Base-by-base conservation (phyloP, 768 basidiomycete genomes). In the Cyathus striatus region DNA sequence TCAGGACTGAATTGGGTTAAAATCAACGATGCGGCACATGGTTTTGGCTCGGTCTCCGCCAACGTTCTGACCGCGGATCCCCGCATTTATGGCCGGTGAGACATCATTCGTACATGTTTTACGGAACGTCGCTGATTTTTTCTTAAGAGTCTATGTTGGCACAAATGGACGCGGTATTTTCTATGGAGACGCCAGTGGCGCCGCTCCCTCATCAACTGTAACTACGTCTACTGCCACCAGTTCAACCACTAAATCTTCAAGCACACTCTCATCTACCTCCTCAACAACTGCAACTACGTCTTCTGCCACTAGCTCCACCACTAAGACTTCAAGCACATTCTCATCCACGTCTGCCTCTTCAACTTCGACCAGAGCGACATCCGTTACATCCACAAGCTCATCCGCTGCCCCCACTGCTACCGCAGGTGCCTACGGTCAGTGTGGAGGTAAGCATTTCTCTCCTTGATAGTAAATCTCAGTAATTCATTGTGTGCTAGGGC, bases 151-250 rank as follows among this genome's bases (percentile, higher is more conserved):
- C 0, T 81, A 81, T 48, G 69, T 80, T 27, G 78, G 78, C 4
- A 81, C 78, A 4, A 79, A 80, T 49, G 79, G 78, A 20, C 72
- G 79, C 23, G 78, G 78, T 13, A 73, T 71, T 34, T 79, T 77
- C 57, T 78, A 69, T 47, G 77, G 73, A 1, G 73, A 76, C 48
- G 48, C 56, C 9, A 55, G 52, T 44, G 66, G 63, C 23, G 23
- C 56, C 18, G 52, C 60, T 22, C 61, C 65, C 33, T 20, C 52
- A 9, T n/a, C n/a, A n/a, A n/a, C n/a, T n/a, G n/a, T n/a, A n/a
- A n/a, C n/a, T n/a, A n/a, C n/a, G n/a, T n/a, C n/a, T n/a, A 30
- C 27, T 30, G 9, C 27, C 9, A n/a, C 27, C 27, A 30, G 9
- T 30, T 39, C 59, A 1, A 57, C 50, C 21, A 57, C 55, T 21